Evolutionary conservation across 2,329 filamentous ascomycete species (phyloP).

Genomic region (Hyphodiscus sp.): DNA sequence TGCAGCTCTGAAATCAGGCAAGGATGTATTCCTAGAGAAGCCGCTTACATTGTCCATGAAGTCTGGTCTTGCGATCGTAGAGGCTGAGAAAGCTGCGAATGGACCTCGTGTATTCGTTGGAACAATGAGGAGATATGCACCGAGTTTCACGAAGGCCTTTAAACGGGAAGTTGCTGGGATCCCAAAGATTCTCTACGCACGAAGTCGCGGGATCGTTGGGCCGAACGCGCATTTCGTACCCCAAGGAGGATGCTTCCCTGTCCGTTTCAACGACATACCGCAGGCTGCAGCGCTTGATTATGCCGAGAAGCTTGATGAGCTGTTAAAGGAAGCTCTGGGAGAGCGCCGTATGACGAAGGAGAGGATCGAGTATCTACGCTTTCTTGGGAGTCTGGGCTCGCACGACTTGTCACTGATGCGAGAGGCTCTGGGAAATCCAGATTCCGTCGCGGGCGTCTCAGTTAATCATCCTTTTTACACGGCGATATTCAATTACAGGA

Average conservation of each 20-base stretch:
- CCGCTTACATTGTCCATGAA: conserved; percentile 45
- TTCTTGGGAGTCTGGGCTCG: conserved; percentile 43
- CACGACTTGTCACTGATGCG: conserved; percentile 50
- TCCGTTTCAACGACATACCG: conserved; percentile 36
- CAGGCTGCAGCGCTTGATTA: too few species aligned
- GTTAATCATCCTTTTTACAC: conserved; percentile 31
- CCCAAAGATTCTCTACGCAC: conserved; percentile 47
- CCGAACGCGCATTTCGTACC: conserved; percentile 43
- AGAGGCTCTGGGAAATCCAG: conserved; percentile 44
- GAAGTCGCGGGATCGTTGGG: conserved; percentile 46
- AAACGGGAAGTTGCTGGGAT: conserved; percentile 45
- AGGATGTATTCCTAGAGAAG: conserved; percentile 54
- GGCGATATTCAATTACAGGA: conserved; percentile 38
- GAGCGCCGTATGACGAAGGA: background rate
- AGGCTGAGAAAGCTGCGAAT: conserved; percentile 38
- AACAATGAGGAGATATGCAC: conserved; percentile 55
- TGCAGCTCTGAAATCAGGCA: conserved; percentile 44
- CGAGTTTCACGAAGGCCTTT: conserved; percentile 46
- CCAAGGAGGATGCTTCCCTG: conserved; percentile 42
- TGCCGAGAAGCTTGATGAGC: conserved; percentile 1
- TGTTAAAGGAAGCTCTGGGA: conserved; percentile 4
- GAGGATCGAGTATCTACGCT: conserved; percentile 30
- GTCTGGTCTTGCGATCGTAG: conserved; percentile 40
- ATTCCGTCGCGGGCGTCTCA: conserved; percentile 35
- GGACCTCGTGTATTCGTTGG: conserved; percentile 47